Evolutionary conservation across 345 rosid species (phyloP), one percentile per base, ranked within the genome.

Genomic region (Gossypium mustelinum): DNA sequence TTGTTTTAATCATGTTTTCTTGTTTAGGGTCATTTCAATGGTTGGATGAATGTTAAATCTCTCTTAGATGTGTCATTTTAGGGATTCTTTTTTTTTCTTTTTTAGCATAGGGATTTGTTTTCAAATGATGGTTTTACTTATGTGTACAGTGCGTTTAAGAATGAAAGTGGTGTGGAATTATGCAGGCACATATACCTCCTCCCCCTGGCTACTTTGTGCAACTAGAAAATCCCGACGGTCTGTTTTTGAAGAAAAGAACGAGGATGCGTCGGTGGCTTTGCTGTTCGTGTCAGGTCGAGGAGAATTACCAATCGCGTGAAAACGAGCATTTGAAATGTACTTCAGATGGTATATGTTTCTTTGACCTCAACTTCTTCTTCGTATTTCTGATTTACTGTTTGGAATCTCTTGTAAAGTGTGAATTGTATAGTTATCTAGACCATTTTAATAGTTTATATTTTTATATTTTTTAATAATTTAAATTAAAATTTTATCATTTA

Each of bases 261-360:
- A 92, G 78, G 88, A 92, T 96, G 99, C 93, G 98, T 51, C 81
- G 87, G 90, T 96, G 97, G 95, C 83, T 96, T 13, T 96, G 99
- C 65, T 96, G 99, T 82, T 85, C 92, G 22, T 88, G 92, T 85
- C 92, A 85, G 68, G 91, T 86, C 0, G 95, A 96, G 78, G 98
- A 96, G 82, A 78, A 96, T 13, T 86, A 88, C 79, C 89, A 85
- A 9, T 48, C 91, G 44, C 70, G 78, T 73, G 94, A 90, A 34
- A 81, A 79, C 14, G 94, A 91, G 78, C 84, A 73, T 63, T 70
- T 82, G 27, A 90, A 84, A 74, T 88, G 80, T 72, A 64, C 84
- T n/a, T 76, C 79, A 24, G 97, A 90, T 78, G 97, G 99, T 96
- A 87, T 70, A 87, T 70, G 41, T 45, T 34, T 48, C 77, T 72